Percentiles rank a stretch among this genome's conserved stretches.
Conservation (phyloP, 2,329 filamentous ascomycete genomes). For the Fusarium sp. region DNA sequence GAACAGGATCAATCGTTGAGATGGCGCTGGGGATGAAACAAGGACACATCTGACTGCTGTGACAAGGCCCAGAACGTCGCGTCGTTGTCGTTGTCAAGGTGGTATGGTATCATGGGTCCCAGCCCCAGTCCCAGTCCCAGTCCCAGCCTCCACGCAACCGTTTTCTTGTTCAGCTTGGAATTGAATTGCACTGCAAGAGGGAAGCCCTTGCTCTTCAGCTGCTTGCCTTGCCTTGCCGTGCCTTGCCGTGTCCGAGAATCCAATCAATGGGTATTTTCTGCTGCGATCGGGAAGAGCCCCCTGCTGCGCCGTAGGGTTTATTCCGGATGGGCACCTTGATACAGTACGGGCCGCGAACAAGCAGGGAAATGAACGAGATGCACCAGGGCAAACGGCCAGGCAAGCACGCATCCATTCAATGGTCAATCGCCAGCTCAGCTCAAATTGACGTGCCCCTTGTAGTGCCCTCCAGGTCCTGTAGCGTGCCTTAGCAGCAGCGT, state of each 20-base stretch:
- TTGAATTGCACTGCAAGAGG: slow-evolving; percentile 7
- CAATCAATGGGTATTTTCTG: not conserved
- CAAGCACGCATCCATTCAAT: slow-evolving; percentile 20
- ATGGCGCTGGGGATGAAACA: slow-evolving; percentile 24
- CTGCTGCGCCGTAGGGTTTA: slow-evolving; percentile 39
- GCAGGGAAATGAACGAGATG: slow-evolving; percentile 6
- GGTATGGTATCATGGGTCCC: slow-evolving; percentile 27
- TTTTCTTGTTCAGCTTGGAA: slow-evolving; percentile 23
- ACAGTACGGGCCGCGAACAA: slow-evolving; percentile 20
- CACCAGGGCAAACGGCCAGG: slow-evolving; percentile 11
- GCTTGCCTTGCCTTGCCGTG: slow-evolving; percentile 15
- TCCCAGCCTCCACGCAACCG: slow-evolving; percentile 11
- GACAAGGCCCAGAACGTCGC: slow-evolving; percentile 20
- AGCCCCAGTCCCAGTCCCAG: too few species aligned
- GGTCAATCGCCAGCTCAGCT: slow-evolving; percentile 11
- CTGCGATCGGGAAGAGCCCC: slow-evolving; percentile 21
- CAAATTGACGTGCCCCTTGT: slow-evolving; percentile 16
- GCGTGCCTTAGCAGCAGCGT: slow-evolving; percentile 2
- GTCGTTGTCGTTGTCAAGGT: slow-evolving; percentile 9
- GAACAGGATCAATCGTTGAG: slow-evolving; percentile 10
- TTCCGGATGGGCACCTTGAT: slow-evolving; percentile 22
- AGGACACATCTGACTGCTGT: not conserved
- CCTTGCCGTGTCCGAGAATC: slow-evolving; percentile 5
- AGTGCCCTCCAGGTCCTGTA: slow-evolving; percentile 3
- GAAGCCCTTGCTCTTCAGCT: slow-evolving; percentile 31